Conservation (phyloP, 2,329 filamentous ascomycete genomes). For the Cladophialophora chaetospira region DNA sequence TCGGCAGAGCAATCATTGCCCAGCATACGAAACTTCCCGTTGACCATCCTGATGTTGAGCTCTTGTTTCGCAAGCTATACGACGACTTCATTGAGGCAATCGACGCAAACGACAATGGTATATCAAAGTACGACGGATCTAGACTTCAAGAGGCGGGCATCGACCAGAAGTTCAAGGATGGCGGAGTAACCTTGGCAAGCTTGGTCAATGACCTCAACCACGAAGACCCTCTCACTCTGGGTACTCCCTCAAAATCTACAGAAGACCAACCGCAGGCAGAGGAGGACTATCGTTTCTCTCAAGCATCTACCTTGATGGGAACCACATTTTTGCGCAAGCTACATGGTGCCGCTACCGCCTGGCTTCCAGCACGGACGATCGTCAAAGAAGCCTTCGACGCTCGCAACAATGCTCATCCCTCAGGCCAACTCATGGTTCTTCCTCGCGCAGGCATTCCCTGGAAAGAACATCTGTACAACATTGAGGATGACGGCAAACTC, state of each 20-base stretch:
- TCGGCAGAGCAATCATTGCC: conserved; percentile 80
- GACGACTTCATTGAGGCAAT: conserved; percentile 91
- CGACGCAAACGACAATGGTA: conserved; percentile 96
- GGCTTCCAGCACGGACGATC: conserved; percentile 82
- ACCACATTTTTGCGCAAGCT: conserved; percentile 84
- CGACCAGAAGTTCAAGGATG: conserved; percentile 79
- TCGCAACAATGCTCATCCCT: conserved; percentile 67
- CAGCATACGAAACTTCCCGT: conserved; percentile 61
- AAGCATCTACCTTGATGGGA: conserved; percentile 80
- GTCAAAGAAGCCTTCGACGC: conserved; percentile 75
- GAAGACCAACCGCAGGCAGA: conserved; percentile 64
- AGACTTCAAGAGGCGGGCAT: conserved; percentile 70
- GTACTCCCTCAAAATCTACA: conserved; percentile 47
- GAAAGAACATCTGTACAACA: conserved; percentile 92
- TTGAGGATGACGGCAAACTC: conserved; percentile 66
- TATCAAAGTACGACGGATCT: conserved; percentile 75
- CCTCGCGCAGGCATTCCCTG: conserved; percentile 77
- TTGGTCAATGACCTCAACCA: conserved; percentile 79
- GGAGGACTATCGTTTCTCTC: conserved; percentile 78
- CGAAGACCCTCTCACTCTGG: conserved; percentile 52
- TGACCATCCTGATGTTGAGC: conserved; percentile 66
- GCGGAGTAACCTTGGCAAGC: conserved; percentile 80
- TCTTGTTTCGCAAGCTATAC: conserved; percentile 89
- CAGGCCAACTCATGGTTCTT: conserved; percentile 80
- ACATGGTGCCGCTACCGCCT: conserved; percentile 71